Percentiles rank a stretch among this genome's conserved stretches.
Evolutionary conservation across 192 early-diverging fungal species (phyloP).

Genomic region (Coemansia sp.): DNA sequence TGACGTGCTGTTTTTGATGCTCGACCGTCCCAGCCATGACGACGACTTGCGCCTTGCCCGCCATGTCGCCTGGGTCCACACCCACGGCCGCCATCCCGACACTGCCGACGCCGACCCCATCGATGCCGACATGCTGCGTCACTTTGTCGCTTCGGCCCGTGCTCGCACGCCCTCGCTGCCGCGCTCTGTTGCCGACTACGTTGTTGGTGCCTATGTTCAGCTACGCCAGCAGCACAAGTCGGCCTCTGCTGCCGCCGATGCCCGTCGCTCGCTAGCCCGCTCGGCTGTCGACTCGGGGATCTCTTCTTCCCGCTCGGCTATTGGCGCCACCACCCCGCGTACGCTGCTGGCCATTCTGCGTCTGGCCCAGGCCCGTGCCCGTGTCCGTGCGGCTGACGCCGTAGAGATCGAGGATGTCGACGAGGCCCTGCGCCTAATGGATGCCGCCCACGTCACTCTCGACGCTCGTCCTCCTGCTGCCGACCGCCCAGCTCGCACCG

Average conservation of each 20-base stretch:
- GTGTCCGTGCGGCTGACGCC: constrained; percentile 66
- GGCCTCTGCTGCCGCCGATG: constrained; percentile 9
- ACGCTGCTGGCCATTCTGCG: constrained; percentile 86
- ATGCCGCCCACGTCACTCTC: constrained; percentile 85
- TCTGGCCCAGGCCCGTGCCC: constrained; percentile 77
- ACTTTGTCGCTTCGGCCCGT: constrained; percentile 84
- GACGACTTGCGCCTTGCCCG: constrained; percentile 77
- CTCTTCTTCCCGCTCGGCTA: constrained; percentile 20
- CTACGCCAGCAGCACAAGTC: constrained; percentile 64
- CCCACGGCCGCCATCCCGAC: constrained; percentile 73
- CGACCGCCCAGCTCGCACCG: constrained; percentile 39
- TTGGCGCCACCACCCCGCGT: constrained; percentile 57
- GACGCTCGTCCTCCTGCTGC: constrained; percentile 53
- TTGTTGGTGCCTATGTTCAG: constrained; percentile 83
- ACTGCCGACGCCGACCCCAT: constrained; percentile 57
- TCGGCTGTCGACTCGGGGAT: constrained; percentile 21
- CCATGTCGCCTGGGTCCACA: constrained; percentile 93
- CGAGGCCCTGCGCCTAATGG: constrained; percentile 83
- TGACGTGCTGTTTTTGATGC: constrained; percentile 87
- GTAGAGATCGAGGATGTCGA: constrained; percentile 77
- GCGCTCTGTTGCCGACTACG: constrained; percentile 73
- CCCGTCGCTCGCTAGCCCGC: constrained; percentile 17
- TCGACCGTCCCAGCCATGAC: constrained; percentile 78
- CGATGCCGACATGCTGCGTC: constrained; percentile 75
- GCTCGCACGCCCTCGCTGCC: constrained; percentile 71